Evolutionary conservation across 2,329 filamentous ascomycete genomes (phyloP).

Genomic region (Fusarium cicatricum): DNA sequence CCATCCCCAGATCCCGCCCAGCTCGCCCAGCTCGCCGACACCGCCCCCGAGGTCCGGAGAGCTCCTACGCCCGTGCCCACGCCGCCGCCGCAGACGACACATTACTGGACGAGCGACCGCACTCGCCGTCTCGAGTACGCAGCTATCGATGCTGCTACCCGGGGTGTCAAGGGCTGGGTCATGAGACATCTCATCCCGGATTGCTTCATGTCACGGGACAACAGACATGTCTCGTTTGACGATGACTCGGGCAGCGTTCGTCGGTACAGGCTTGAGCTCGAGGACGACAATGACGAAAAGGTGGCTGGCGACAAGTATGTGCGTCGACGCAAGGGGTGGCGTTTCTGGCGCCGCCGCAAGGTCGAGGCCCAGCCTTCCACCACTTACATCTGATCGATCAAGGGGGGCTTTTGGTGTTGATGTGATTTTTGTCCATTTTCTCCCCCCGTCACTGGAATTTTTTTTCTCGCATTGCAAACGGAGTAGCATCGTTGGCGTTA

Average conservation of each 20-base stretch:
- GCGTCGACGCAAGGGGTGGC: slow-evolving; percentile 41
- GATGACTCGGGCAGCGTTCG: slow-evolving; percentile 71
- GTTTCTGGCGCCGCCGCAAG: slow-evolving; percentile 43
- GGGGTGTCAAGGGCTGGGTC: slow-evolving; percentile 68
- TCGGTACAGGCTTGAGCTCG: slow-evolving; percentile 67
- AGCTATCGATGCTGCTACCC: slow-evolving; percentile 69
- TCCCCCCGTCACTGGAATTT: slow-evolving; percentile 1
- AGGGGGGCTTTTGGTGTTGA: background rate
- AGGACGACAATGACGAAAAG: slow-evolving; percentile 51
- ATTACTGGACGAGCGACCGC: slow-evolving; percentile 73
- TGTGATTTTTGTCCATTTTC: slow-evolving; percentile 10
- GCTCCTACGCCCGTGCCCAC: slow-evolving; percentile 43
- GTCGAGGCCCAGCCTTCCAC: slow-evolving; percentile 22
- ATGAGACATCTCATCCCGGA: slow-evolving; percentile 66
- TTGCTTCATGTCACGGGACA: slow-evolving; percentile 63
- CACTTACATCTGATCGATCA: slow-evolving; percentile 15
- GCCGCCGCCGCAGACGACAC: slow-evolving; percentile 65
- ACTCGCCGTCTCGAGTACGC: slow-evolving; percentile 71
- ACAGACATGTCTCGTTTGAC: slow-evolving; percentile 63
- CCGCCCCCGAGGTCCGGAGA: slow-evolving; percentile 25
- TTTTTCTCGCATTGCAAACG: slow-evolving; percentile 35
- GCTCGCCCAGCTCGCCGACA: slow-evolving; percentile 41
- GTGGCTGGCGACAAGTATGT: background rate
- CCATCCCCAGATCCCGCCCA: slow-evolving; percentile 53
- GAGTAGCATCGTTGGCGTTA: slow-evolving; percentile 48